phyloP scores from a whole-genome alignment of 2,329 filamentous ascomycete species.

The Keithomyces neogunnii region DNA sequence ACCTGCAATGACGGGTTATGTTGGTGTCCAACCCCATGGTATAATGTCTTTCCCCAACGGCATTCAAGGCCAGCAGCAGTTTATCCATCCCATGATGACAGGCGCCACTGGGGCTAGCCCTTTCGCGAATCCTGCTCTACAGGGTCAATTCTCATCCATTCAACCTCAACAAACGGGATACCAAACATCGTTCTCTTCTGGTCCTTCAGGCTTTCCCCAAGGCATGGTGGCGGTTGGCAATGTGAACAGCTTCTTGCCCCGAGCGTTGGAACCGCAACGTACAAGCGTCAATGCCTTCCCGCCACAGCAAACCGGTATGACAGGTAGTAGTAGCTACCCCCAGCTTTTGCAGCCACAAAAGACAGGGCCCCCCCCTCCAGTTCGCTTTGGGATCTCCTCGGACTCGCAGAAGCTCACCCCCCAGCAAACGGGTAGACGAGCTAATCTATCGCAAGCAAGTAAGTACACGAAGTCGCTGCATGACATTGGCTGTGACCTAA shows the following conservation, averaged over 20 bases:
- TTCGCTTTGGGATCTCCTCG: slow-evolving; percentile 75
- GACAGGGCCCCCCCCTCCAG: slow-evolving; percentile 66
- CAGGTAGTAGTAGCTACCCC: slow-evolving; percentile 42
- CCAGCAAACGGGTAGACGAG: slow-evolving; percentile 81
- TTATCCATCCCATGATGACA: slow-evolving; percentile 43
- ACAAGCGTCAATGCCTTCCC: slow-evolving; percentile 43
- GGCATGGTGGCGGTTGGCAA: slow-evolving; percentile 32
- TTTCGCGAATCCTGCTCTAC: slow-evolving; percentile 28
- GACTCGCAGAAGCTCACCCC: slow-evolving; percentile 69
- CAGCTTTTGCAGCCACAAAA: slow-evolving; percentile 39
- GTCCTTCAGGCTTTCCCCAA: slow-evolving; percentile 34
- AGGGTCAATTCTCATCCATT: slow-evolving; percentile 36
- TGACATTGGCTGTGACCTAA: neutral
- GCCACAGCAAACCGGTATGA: slow-evolving; percentile 41
- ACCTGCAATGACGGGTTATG: slow-evolving; percentile 28
- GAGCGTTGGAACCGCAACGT: slow-evolving; percentile 50
- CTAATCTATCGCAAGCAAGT: slow-evolving; percentile 93
- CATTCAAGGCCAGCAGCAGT: slow-evolving; percentile 19
- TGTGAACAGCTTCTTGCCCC: slow-evolving; percentile 51
- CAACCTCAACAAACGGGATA: slow-evolving; percentile 61
- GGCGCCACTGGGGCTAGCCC: slow-evolving; percentile 31
- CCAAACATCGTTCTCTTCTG: slow-evolving; percentile 27
- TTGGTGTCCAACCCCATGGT: slow-evolving; percentile 24
- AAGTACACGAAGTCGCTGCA: slow-evolving; percentile 40
- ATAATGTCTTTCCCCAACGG: slow-evolving; percentile 30